Percentiles rank a stretch among this genome's conserved stretches.
phyloP scores from a whole-genome alignment of 2,329 filamentous ascomycete species.

The Tetracladium maxilliforme region DNA sequence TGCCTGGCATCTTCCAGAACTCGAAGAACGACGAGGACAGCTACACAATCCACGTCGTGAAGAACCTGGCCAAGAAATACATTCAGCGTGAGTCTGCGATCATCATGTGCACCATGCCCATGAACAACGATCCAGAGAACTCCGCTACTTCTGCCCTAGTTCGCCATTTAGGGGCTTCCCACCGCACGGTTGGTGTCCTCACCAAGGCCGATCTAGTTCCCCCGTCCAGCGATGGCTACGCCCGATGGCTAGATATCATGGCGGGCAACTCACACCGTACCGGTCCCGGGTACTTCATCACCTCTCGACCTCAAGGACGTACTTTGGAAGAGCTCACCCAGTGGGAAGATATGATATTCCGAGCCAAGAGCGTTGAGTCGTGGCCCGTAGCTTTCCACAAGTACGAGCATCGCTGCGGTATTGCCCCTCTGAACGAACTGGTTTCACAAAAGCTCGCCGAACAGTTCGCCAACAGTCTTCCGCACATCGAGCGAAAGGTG shows the following conservation, averaged over 20 bases:
- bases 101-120: slow-evolving; percentile 62
- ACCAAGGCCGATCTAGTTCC: slow-evolving; percentile 59
- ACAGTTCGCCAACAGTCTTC: background rate
- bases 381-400: background rate
- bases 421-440: background rate
- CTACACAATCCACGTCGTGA: slow-evolving; percentile 58
- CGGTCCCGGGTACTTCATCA: too few relatives aligned
- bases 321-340: background rate
- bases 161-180: slow-evolving; percentile 34
- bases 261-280: too few relatives aligned
- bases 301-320: background rate
- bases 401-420: background rate
- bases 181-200: slow-evolving; percentile 58
- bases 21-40: slow-evolving; percentile 47
- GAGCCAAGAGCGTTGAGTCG: background rate
- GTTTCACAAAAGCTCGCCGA: background rate
- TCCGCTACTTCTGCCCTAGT: slow-evolving; percentile 57
- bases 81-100: slow-evolving; percentile 56
- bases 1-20: slow-evolving; percentile 70
- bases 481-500: background rate
- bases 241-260: too few relatives aligned
- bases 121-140: slow-evolving; percentile 66
- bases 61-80: slow-evolving; percentile 56
- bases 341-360: background rate
- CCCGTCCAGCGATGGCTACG: background rate